These are phyloP conservation scores for Thraustotheca clavata DNA, from an alignment of 352 stramenopile genomes.

Conservation along the genomic window DNA sequence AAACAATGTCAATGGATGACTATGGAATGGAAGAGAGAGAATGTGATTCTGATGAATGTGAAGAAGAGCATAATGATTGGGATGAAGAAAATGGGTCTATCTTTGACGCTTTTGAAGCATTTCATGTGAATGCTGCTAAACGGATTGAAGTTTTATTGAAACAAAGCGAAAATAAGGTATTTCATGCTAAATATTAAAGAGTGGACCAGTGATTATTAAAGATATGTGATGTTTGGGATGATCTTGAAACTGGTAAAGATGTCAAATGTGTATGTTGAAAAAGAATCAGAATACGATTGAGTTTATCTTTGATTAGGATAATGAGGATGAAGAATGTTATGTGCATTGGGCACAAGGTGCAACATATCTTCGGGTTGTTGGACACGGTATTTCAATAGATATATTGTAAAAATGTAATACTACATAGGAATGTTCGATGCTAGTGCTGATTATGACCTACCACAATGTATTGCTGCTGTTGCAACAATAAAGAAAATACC, in stretches of 20 bases:
- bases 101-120: constrained; percentile 7
- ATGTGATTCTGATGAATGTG: neutral
- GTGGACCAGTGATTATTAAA: neutral
- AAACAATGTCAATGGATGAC: too few relatives aligned
- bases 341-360: neutral
- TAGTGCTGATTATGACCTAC: neutral
- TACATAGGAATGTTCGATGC: neutral
- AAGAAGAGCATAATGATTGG: neutral
- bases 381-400: neutral
- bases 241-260: too few relatives aligned
- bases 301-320: too few relatives aligned
- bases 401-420: neutral
- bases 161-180: neutral
- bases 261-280: too few relatives aligned
- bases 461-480: neutral
- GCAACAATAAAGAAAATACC: neutral
- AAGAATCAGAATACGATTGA: too few relatives aligned
- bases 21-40: too few relatives aligned
- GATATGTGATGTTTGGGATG: neutral
- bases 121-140: constrained; percentile 9
- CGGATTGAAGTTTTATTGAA: neutral
- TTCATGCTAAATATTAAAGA: neutral
- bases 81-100: neutral
- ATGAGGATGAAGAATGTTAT: neutral
- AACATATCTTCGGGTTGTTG: neutral